Conservation (phyloP, 148 eudicot genomes). For the Chenopodium formosanum region DNA sequence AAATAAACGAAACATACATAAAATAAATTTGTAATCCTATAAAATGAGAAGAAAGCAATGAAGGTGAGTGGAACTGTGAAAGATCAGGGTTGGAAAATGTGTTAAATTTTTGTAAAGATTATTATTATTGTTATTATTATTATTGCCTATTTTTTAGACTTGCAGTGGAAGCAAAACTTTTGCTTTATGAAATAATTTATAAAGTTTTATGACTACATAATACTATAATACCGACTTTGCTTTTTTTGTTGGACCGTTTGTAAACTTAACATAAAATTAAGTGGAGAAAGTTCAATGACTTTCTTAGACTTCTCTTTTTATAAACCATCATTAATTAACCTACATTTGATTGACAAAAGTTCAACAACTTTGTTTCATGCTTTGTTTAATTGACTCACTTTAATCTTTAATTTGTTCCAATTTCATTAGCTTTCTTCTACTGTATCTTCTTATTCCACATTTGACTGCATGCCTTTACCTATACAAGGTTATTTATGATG, state of each 20-base stretch:
- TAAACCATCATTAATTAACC: background rate
- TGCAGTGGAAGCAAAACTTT: conserved; percentile 24
- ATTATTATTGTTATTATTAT: background rate
- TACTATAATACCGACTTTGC: background rate
- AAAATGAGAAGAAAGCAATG: too few relatives aligned
- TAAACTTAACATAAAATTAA: background rate
- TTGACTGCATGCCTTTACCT: background rate
- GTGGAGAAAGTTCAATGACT: conserved; percentile 1
- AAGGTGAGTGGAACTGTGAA: background rate
- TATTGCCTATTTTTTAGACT: conserved; percentile 11
- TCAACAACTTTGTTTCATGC: background rate
- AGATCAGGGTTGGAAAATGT: conserved; percentile 22
- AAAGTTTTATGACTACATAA: background rate
- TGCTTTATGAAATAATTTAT: background rate
- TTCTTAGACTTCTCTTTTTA: background rate
- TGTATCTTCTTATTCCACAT: background rate
- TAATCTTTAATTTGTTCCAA: background rate
- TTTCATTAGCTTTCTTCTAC: background rate
- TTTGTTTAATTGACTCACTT: background rate
- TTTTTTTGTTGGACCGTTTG: background rate
- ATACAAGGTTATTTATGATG: background rate
- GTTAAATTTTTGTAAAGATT: background rate
- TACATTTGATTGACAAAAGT: background rate
- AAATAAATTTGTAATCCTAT: too few relatives aligned
- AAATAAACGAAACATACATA: background rate